A percentile compares a stretch with the other conserved stretches of the same genome.
These are phyloP conservation scores for Trapa incisa DNA, from an alignment of 345 rosid genomes.

Conservation along the genomic window DNA sequence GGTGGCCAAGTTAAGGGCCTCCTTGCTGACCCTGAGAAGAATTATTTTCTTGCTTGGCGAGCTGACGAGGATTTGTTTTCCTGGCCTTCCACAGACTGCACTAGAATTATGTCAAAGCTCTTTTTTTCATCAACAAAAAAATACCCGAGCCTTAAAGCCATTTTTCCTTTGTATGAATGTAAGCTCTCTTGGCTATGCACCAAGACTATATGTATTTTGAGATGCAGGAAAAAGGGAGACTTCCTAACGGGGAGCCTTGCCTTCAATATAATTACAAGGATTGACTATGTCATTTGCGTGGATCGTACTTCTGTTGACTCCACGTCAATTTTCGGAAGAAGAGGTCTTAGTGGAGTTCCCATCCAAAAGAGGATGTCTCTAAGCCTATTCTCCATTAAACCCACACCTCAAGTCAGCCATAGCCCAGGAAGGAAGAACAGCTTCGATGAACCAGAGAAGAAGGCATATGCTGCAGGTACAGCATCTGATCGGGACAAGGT, in stretches of 20 bases:
- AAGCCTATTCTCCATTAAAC: constrained; percentile 55
- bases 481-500: constrained; percentile 46
- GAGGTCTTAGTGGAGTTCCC: constrained; percentile 45
- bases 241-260: constrained; percentile 84
- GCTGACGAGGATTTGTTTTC: constrained; percentile 79
- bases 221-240: background rate
- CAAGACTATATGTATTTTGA: too few relatives aligned
- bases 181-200: too few relatives aligned
- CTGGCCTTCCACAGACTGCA: constrained; percentile 90
- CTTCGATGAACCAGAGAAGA: constrained; percentile 32
- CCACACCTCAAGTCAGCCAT: constrained; percentile 40
- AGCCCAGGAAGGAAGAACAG: constrained; percentile 47
- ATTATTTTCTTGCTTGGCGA: constrained; percentile 47
- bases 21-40: constrained; percentile 49
- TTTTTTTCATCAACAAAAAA: too few relatives aligned
- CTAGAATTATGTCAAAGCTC: constrained; percentile 2
- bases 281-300: constrained; percentile 78
- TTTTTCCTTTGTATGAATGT: too few relatives aligned
- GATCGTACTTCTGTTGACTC: constrained; percentile 41
- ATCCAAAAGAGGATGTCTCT: constrained; percentile 65
- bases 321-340: constrained; percentile 52
- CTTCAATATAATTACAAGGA: constrained; percentile 88
- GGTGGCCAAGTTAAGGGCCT: constrained; percentile 86
- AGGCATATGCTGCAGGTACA: constrained; percentile 12
- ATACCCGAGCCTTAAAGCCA: too few relatives aligned